Percentiles rank a stretch among this genome's conserved stretches.
phyloP scores from a whole-genome alignment of 116 monocot genomes.

The Dioscorea cayenensis region DNA sequence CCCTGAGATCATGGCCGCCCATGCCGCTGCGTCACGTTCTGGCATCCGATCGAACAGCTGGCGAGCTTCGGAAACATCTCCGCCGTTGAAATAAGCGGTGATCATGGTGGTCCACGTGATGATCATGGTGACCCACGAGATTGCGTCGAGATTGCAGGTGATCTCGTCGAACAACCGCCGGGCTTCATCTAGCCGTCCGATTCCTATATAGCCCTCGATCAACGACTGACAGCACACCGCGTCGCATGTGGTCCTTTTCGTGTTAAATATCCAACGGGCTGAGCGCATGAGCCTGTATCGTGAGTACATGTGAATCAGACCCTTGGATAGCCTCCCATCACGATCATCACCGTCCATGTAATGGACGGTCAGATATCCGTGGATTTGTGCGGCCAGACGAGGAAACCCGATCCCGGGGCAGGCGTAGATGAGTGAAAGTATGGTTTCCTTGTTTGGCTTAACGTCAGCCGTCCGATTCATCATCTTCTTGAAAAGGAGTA shows the following conservation, averaged over 20 bases:
- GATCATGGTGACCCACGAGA: background rate
- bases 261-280: constrained; percentile 5
- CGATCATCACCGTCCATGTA: background rate
- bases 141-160: background rate
- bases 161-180: constrained; percentile 12
- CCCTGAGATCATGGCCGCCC: constrained; percentile 32
- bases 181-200: constrained; percentile 16
- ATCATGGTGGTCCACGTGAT: constrained; percentile 14
- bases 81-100: constrained; percentile 12
- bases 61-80: constrained; percentile 12
- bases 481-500: constrained; percentile 1
- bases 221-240: constrained; percentile 13
- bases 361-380: constrained; percentile 7
- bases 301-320: constrained; percentile 17
- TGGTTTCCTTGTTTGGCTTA: constrained; percentile 10
- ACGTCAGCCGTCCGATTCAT: constrained; percentile 7
- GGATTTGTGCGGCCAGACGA: constrained; percentile 19
- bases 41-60: constrained; percentile 41
- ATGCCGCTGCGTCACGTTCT: constrained; percentile 17
- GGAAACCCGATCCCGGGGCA: constrained; percentile 13
- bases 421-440: constrained; percentile 15
- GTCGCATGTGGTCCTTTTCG: background rate
- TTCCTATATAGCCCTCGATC: constrained; percentile 5
- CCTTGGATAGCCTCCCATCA: constrained; percentile 5
- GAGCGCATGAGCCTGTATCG: constrained; percentile 7